These are phyloP conservation scores for Fusarium xylarioides DNA, from an alignment of 2,329 filamentous ascomycete genomes.

Conservation along the genomic window DNA sequence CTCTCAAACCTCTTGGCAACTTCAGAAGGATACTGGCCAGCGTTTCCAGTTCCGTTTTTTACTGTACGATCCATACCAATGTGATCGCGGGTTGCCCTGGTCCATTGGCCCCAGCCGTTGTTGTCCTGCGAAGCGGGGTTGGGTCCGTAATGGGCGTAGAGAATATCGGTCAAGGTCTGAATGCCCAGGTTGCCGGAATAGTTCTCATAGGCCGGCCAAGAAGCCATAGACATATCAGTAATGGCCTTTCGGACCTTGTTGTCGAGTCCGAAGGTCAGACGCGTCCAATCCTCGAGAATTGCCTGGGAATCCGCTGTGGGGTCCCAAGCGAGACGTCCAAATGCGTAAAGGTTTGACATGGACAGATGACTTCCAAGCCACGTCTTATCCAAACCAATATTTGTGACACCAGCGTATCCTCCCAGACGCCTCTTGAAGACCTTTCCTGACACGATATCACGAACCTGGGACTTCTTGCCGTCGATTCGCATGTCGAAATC, in stretches of 20 bases:
- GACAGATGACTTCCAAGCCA: slow-evolving; percentile 76
- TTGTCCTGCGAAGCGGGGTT: slow-evolving; percentile 72
- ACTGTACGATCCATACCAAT: slow-evolving; percentile 79
- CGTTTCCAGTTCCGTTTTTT: slow-evolving; percentile 70
- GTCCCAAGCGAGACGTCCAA: slow-evolving; percentile 73
- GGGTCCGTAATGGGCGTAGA: slow-evolving; percentile 70
- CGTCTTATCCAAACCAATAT: slow-evolving; percentile 71
- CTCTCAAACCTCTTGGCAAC: slow-evolving; percentile 67
- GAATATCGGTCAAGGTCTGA: slow-evolving; percentile 74
- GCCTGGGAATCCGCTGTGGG: slow-evolving; percentile 53
- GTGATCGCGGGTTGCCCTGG: slow-evolving; percentile 65
- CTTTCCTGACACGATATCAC: slow-evolving; percentile 68
- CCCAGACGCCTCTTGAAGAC: slow-evolving; percentile 65
- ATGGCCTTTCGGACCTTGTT: slow-evolving; percentile 65
- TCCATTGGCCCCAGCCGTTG: slow-evolving; percentile 77
- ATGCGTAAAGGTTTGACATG: slow-evolving; percentile 78
- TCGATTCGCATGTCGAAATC: slow-evolving; percentile 74
- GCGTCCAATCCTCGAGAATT: slow-evolving; percentile 72
- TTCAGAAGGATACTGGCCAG: slow-evolving; percentile 72
- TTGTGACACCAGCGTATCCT: slow-evolving; percentile 73
- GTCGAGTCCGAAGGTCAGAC: slow-evolving; percentile 70
- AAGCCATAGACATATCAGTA: slow-evolving; percentile 70
- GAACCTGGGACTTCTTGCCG: slow-evolving; percentile 61
- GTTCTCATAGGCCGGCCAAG: slow-evolving; percentile 76
- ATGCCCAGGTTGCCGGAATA: slow-evolving; percentile 76